Evolutionary conservation across 75 land plant genomes (phyloP).

Genomic region (Sequoiadendron giganteum): DNA sequence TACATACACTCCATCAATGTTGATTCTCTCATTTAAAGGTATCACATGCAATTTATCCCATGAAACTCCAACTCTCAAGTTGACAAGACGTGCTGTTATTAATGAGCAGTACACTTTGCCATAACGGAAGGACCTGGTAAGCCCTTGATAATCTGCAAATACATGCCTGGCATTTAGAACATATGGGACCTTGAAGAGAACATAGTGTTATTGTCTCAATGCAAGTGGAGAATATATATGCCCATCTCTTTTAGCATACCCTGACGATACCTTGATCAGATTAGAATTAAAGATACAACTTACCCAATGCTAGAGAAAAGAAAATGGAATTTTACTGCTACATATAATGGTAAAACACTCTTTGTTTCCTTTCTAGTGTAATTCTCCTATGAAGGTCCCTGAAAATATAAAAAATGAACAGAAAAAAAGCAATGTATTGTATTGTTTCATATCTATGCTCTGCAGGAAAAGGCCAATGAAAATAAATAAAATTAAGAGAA

Average conservation of each 20-base stretch:
- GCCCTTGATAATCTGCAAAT: constrained; percentile 94
- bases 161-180: background rate
- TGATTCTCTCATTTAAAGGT: constrained; percentile 67
- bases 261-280: background rate
- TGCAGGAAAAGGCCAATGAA: background rate
- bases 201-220: background rate
- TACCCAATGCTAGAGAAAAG: background rate
- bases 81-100: constrained; percentile 86
- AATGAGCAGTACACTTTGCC: constrained; percentile 90
- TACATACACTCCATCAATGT: constrained; percentile 66
- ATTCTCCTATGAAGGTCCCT: background rate
- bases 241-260: background rate
- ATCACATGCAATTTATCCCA: constrained; percentile 70
- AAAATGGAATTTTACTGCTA: background rate
- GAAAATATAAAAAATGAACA: background rate
- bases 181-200: background rate
- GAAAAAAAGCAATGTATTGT: background rate
- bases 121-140: constrained; percentile 77
- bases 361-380: background rate
- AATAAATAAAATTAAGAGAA: background rate
- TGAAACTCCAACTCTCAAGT: constrained; percentile 84
- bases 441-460: background rate
- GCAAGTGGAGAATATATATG: background rate
- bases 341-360: background rate
- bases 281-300: background rate